Conservation (phyloP, 805 yeast genomes). For the Isabelozyma heimii region DNA sequence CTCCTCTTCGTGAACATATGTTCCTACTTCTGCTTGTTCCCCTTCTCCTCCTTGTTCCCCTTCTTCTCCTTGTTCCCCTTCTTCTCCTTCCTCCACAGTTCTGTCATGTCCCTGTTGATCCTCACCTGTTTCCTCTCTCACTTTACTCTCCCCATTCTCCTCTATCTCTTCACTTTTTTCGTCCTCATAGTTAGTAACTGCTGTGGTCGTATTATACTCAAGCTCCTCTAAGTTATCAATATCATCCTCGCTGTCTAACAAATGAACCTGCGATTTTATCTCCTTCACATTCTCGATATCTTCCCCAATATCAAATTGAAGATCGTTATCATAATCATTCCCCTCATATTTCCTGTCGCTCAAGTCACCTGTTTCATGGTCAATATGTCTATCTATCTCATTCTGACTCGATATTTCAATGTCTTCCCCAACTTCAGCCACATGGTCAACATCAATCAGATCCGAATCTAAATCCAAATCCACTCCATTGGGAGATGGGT, state of each 20-base stretch:
- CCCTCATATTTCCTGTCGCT: neutral
- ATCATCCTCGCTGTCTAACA: slow-evolving; percentile 20
- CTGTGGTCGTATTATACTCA: neutral
- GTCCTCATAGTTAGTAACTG: slow-evolving; percentile 3
- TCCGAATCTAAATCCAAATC: neutral
- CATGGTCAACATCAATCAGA: neutral
- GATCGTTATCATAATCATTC: neutral
- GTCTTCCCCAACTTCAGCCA: neutral
- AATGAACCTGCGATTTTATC: neutral
- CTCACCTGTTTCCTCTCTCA: slow-evolving; percentile 2
- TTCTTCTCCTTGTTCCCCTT: slow-evolving; percentile 26
- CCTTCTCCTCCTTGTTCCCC: slow-evolving; percentile 5
- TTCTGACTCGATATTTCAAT: neutral
- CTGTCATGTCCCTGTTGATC: no score
- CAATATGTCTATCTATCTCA: neutral
- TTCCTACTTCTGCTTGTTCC: slow-evolving; percentile 10
- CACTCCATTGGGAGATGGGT: neutral
- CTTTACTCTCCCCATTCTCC: slow-evolving; percentile 19
- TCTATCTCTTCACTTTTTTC: slow-evolving; percentile 2
- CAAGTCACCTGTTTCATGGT: neutral
- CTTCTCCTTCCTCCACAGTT: slow-evolving; percentile 19
- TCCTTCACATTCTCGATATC: slow-evolving; percentile 1
- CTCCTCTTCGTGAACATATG: slow-evolving; percentile 16
- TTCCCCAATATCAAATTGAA: neutral
- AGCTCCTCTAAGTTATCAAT: slow-evolving; percentile 24